Conservation (phyloP, 2,329 filamentous ascomycete genomes). For the Achaetomium macrosporum region DNA sequence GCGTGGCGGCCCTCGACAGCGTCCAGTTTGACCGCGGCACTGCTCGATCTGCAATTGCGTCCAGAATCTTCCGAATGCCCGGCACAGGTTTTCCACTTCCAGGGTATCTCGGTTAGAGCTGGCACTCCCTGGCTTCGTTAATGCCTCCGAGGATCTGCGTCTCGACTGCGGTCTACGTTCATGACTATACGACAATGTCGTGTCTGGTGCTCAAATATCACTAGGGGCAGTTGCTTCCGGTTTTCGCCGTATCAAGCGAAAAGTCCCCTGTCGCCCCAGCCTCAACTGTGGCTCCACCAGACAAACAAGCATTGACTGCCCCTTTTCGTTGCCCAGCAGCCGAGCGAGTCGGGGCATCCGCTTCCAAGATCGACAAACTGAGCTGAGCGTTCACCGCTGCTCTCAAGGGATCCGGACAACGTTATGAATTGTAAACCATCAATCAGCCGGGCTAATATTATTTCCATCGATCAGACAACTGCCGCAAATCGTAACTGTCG, state of each 20-base stretch:
- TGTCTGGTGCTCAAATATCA: too few species aligned
- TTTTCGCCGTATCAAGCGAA: neutral
- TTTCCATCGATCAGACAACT: neutral
- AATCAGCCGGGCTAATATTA: too few species aligned
- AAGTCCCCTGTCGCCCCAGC: slow-evolving; percentile 6
- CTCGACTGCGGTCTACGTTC: too few species aligned
- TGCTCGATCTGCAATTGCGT: neutral
- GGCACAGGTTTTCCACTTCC: neutral
- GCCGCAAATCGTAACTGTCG: neutral
- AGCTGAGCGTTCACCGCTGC: too few species aligned
- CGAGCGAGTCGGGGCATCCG: too few species aligned
- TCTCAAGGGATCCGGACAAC: too few species aligned
- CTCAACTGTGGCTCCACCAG: slow-evolving; percentile 16
- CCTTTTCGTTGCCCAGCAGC: neutral
- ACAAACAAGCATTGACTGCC: neutral
- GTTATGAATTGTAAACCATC: too few species aligned
- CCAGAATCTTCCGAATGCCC: slow-evolving; percentile 11
- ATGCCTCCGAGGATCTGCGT: too few species aligned
- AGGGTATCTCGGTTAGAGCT: neutral
- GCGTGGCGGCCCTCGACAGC: neutral
- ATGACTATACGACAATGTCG: too few species aligned
- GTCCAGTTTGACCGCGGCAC: neutral
- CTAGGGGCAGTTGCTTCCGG: neutral
- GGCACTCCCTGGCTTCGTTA: too few species aligned
- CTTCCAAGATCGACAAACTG: too few species aligned